Percentiles rank a stretch among this genome's conserved stretches.
Conservation (phyloP, 1,139 yeast species). For the Maudiozyma humilis region DNA sequence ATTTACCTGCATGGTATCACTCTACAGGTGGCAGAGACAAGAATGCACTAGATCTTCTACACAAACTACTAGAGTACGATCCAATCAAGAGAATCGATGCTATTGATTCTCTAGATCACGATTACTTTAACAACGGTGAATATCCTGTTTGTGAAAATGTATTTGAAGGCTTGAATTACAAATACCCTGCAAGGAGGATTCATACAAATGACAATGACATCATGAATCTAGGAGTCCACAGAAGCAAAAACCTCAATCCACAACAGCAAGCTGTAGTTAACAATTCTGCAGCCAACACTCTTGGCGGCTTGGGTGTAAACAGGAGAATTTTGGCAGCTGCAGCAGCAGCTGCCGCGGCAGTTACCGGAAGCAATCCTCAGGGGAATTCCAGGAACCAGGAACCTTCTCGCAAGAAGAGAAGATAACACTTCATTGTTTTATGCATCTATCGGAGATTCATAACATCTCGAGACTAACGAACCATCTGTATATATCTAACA, state of each 20-base stretch:
- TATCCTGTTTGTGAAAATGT: slow-evolving; percentile 67
- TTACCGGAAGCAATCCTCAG: slow-evolving; percentile 23
- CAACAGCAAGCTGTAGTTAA: slow-evolving; percentile 20
- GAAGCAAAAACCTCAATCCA: slow-evolving; percentile 17
- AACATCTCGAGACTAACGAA: neutral
- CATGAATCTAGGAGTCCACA: slow-evolving; percentile 24
- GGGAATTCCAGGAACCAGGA: slow-evolving; percentile 19
- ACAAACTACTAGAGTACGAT: slow-evolving; percentile 65
- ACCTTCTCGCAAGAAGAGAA: slow-evolving; percentile 27
- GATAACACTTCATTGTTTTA: slow-evolving; percentile 5
- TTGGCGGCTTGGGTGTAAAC: slow-evolving; percentile 31
- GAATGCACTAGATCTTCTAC: slow-evolving; percentile 57
- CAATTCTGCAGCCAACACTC: slow-evolving; percentile 20
- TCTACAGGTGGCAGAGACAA: slow-evolving; percentile 67
- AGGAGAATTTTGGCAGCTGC: slow-evolving; percentile 32
- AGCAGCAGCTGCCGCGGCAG: slow-evolving; percentile 34
- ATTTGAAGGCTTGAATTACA: slow-evolving; percentile 53
- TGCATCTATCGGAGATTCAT: neutral
- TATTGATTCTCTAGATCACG: slow-evolving; percentile 61
- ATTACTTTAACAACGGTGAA: slow-evolving; percentile 50
- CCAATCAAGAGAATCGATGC: slow-evolving; percentile 78
- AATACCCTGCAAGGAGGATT: slow-evolving; percentile 65
- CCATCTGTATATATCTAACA: neutral
- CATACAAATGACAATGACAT: slow-evolving; percentile 74
- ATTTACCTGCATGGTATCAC: slow-evolving; percentile 76